Evolutionary conservation across 2,329 filamentous ascomycete species (phyloP), one percentile per base, ranked within the genome.

Genomic region (Alternaria infectoria): DNA sequence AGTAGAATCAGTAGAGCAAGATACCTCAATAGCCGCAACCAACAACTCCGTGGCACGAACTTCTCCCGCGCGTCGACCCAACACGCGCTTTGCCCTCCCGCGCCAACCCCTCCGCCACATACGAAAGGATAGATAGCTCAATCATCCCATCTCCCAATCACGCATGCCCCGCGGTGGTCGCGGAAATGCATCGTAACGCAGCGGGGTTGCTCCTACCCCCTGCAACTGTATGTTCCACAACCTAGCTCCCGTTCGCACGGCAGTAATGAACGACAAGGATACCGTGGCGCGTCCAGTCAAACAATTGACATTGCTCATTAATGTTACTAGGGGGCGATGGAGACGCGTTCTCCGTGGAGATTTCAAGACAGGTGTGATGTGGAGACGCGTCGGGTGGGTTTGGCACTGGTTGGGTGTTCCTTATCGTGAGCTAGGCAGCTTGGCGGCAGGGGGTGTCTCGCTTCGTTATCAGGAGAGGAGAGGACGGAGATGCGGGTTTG

Each of bases 261-360:
- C 19, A 52, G 23, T 17, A 40, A 13, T 11, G 6, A 12, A 12
- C 23, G 30, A 46, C 36, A 45, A 45, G 49, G 21, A 32, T 36
- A 23, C 56, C 28, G 9, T 13, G 28, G 26, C 12, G 19, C 52
- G 62, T 43, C 66, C 47, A 71, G 68, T 70, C 51, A 63, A 13
- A 45, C 15, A n/a, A 15, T 36, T 67, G 68, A 65, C 67, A 67
- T 64, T 70, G 68, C 30, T 40, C 46, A 61, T 50, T 52, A 65
- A 67, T 12, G 56, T 56, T 17, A 40, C 28, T 45, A 26, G 23
- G 19, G 19, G 23, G 28, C 30, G 13, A 30, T 52, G 49, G 49
- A 17, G 36, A 32, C 17, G 19, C 9, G 49, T 64, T 68, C 73
- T 76, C 74, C 74, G 74, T 72, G 74, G 72, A 74, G 70, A 74